Conservation (phyloP, 2,329 filamentous ascomycete species). For the Venturia effusa region DNA sequence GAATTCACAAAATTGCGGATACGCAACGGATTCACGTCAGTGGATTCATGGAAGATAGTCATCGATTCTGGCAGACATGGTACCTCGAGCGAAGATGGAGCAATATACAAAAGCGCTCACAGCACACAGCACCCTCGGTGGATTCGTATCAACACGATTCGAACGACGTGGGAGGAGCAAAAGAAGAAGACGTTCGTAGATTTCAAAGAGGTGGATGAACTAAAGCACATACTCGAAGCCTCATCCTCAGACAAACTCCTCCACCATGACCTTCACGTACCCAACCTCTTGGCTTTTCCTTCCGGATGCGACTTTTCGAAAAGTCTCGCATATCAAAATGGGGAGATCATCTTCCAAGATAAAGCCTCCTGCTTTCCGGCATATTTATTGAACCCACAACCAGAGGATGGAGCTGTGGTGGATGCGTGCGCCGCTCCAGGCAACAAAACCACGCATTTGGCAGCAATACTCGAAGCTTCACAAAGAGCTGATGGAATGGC, state of each 20-base stretch:
- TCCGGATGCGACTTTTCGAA: slow-evolving; percentile 61
- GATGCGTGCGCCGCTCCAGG: slow-evolving; percentile 91
- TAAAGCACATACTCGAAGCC: slow-evolving; percentile 46
- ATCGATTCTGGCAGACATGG: slow-evolving; percentile 34
- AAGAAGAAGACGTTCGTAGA: slow-evolving; percentile 62
- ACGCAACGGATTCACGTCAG: slow-evolving; percentile 54
- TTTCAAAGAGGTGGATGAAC: slow-evolving; percentile 45
- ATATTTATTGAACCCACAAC: slow-evolving; percentile 62
- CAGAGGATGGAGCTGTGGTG: slow-evolving; percentile 65
- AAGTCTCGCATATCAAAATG: slow-evolving; percentile 60
- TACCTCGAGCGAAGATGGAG: slow-evolving; percentile 19
- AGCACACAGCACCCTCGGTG: slow-evolving; percentile 64
- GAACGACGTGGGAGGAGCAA: slow-evolving; percentile 59
- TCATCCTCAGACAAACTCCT: slow-evolving; percentile 39
- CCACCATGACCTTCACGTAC: slow-evolving; percentile 70
- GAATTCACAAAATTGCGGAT: slow-evolving; percentile 76
- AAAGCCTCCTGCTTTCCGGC: slow-evolving; percentile 97
- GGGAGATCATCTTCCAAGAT: slow-evolving; percentile 82
- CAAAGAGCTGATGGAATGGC: neutral
- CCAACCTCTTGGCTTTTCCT: slow-evolving; percentile 71
- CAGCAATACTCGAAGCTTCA: slow-evolving; percentile 53
- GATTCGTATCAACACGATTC: slow-evolving; percentile 77
- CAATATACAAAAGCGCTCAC: slow-evolving; percentile 28
- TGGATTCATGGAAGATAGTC: slow-evolving; percentile 54
- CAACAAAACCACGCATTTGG: slow-evolving; percentile 93